Evolutionary conservation across 345 rosid species (phyloP), one percentile per base, ranked within the genome.

Genomic region (Rhizophora mangle): DNA sequence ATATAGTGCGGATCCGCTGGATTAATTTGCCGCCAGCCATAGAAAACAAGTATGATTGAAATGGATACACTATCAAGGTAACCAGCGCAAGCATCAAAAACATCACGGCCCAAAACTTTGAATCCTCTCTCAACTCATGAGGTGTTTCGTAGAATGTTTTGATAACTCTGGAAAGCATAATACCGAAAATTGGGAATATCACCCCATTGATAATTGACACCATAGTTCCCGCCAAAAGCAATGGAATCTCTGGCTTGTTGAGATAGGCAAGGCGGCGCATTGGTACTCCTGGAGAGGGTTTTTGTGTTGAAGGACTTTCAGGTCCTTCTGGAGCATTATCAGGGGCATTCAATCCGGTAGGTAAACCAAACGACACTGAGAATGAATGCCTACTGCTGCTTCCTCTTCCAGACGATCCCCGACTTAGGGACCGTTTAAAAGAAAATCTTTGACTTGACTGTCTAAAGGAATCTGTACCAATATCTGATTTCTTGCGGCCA

Each of bases 201-300:
- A 70, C 74, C n/a, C 97, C 97, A 47, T 82, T 80, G 64, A 76
- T 49, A 3, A 76, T 65, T 0, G 97, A 88, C 0, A 85, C 72
- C 26, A 84, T 71, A 20, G 85, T 60, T 61, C 97, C 98, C 1
- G 79, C 51, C 36, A 85, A 20, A 54, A 93, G 84, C 60, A 82
- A 82, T 1, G 90, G 94, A 61, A 85, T 69, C 84, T 93, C 98
- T 55, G 94, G 98, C 81, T 88, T 93, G 78, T 93, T 93, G 37
- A 93, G 92, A 62, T 68, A 63, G 2, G 85, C 88, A 9, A 93
- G 84, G 53, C 96, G 85, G 8, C 71, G 49, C 15, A 89, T 18
- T 0, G 92, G 68, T 52, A 93, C 92, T 51, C 77, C 24, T 24
- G 85, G 82, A 43, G 68, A 37, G 49, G 37, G 61, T 71, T 80